Evolutionary conservation across 805 yeast genomes (phyloP).

Genomic region (Candida odintsovae): DNA sequence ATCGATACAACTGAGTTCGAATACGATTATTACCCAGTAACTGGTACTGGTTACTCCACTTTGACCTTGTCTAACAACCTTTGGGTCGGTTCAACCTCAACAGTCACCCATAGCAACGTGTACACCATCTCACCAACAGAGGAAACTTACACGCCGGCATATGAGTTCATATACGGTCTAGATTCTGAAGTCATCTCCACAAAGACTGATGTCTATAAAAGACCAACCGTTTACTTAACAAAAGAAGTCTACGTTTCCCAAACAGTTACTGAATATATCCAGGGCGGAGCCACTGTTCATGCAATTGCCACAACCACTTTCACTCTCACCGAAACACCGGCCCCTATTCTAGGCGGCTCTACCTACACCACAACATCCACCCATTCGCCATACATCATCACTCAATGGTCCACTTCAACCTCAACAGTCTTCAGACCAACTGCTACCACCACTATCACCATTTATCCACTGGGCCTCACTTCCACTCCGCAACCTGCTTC

Average conservation of each 20-base stretch:
- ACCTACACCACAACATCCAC: neutral
- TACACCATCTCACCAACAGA: conserved; percentile 4
- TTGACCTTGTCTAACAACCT: conserved; percentile 13
- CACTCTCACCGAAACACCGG: conserved; percentile 7
- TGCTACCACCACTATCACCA: conserved; percentile 1
- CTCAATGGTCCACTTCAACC: conserved; percentile 1
- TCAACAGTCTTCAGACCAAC: neutral
- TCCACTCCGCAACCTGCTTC: conserved; percentile 1
- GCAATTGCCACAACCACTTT: conserved; percentile 16
- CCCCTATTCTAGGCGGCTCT: neutral
- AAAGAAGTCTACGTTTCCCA: conserved; percentile 5
- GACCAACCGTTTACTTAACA: conserved; percentile 11
- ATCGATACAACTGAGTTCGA: conserved; percentile 2
- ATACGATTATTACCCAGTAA: conserved; percentile 4
- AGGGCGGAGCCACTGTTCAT: conserved; percentile 6
- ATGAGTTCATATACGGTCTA: conserved; percentile 13
- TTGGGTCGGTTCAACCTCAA: conserved; percentile 13
- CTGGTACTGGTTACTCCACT: conserved; percentile 11
- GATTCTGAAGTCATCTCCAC: conserved; percentile 10
- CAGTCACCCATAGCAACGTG: conserved; percentile 2
- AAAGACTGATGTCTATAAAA: conserved; percentile 11
- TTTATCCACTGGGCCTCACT: neutral
- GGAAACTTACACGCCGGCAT: conserved; percentile 1
- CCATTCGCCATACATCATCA: conserved; percentile 1
- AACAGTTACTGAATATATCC: conserved; percentile 12